Percentiles rank a stretch among this genome's conserved stretches.
Evolutionary conservation across 306 rosid genomes (phyloP).

Genomic region (Vigna radiata): DNA sequence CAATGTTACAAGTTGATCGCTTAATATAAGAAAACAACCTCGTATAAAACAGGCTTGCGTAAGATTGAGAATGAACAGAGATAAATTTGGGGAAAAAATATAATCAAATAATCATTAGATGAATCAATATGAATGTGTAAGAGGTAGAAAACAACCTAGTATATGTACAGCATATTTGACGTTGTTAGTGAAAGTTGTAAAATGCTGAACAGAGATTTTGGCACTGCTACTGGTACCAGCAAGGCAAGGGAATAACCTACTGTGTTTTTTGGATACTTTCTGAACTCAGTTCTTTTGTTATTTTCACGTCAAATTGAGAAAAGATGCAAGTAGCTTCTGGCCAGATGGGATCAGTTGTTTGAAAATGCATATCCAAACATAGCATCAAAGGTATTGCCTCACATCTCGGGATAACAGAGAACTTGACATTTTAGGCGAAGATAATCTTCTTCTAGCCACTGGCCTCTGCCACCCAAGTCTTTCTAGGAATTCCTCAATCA

Average conservation of each 20-base stretch:
- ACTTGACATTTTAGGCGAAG: constrained; percentile 39
- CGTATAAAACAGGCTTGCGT: not conserved
- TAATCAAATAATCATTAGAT: constrained; percentile 3
- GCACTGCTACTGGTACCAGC: not conserved
- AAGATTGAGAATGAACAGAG: constrained; percentile 6
- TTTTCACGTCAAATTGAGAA: not conserved
- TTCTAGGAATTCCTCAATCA: constrained; percentile 89
- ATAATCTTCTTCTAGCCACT: constrained; percentile 49
- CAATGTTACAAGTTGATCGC: not conserved
- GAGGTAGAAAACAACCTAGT: constrained; percentile 32
- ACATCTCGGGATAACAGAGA: constrained; percentile 44
- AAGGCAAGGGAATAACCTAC: no score
- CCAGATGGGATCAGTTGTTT: not conserved
- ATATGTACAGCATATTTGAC: constrained; percentile 38
- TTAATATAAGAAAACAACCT: not conserved
- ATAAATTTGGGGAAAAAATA: not conserved
- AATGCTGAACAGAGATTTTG: not conserved
- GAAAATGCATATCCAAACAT: not conserved
- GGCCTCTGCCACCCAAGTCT: constrained; percentile 81
- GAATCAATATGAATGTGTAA: not conserved
- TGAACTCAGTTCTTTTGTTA: not conserved
- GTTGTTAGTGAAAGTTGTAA: constrained; percentile 7
- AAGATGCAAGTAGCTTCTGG: not conserved
- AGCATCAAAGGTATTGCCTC: constrained; percentile 37
- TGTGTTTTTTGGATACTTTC: not conserved